Conservation (phyloP, 495 filamentous ascomycete species). For the Daldinia loculata region DNA sequence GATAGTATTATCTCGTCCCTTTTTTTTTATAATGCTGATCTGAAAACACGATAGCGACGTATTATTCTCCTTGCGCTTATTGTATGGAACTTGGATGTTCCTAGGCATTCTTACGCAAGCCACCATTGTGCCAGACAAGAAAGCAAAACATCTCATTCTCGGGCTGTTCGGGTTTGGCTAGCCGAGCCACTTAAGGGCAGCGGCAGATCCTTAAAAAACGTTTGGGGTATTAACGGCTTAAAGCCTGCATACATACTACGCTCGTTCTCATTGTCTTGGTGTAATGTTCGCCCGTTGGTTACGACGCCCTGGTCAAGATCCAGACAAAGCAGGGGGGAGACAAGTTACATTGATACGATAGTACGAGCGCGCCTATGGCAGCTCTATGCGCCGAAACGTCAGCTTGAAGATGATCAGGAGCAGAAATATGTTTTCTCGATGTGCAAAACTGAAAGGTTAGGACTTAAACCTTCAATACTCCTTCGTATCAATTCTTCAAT, state of each 20-base stretch:
- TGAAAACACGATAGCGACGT: neutral
- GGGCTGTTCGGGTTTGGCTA: slow-evolving; percentile 33
- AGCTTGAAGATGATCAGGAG: neutral
- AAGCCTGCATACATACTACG: slow-evolving; percentile 31
- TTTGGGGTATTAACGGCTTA: slow-evolving; percentile 43
- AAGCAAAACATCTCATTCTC: slow-evolving; percentile 15
- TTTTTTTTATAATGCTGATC: neutral
- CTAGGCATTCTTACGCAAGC: slow-evolving; percentile 2
- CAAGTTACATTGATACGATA: slow-evolving; percentile 2
- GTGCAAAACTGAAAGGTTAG: neutral
- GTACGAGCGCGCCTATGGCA: slow-evolving; percentile 11
- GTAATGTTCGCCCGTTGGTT: slow-evolving; percentile 28
- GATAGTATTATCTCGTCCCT: neutral
- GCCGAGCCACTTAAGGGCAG: slow-evolving; percentile 38
- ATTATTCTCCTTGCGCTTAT: neutral
- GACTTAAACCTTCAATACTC: neutral
- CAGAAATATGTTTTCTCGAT: neutral
- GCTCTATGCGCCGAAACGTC: neutral
- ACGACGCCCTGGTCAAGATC: slow-evolving; percentile 28
- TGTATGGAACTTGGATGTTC: neutral
- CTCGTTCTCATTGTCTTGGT: slow-evolving; percentile 25
- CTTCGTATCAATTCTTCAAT: neutral
- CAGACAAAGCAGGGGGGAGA: slow-evolving; percentile 11
- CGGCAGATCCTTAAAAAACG: slow-evolving; percentile 23
- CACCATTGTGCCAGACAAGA: slow-evolving; percentile 5